Evolutionary conservation across 2,329 filamentous ascomycete species (phyloP), one percentile per base, ranked within the genome.

Genomic region (Fusarium brachygibbosum): DNA sequence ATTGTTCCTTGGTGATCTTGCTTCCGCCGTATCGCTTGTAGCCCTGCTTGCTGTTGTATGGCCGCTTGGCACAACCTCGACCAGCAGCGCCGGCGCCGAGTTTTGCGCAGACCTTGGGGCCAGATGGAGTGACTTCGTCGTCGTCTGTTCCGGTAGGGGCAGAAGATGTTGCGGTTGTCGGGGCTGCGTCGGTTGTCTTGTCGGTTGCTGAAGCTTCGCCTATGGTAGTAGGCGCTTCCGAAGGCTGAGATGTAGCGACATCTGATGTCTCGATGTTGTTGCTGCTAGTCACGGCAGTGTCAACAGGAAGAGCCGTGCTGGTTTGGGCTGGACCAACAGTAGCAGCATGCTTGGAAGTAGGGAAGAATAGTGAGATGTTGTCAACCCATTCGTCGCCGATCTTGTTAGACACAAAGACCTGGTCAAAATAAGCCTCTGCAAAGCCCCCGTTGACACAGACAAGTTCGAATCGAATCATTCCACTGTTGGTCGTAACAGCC

Each of bases 381-480:
- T 74, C 71, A 25, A 72, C 50, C 44, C 63, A 56, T 4, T 62
- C 60, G 3, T 72, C 67, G 1, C 42, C 65, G 2, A 72, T 64
- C 40, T 69, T 60, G 32, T 74, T 67, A 1, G 71, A 69, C 13
- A 74, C 53, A 40, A 74, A 74, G n/a, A 72, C 69, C 40, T 74
- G 67, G 5, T 74, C 71, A 28, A 74, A 64, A 37, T 58, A 67
- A n/a, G 70, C 62, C 37, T 69, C 55, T 5, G 71, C 71, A 51
- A 68, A 54, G 13, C 69, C 71, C 6, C 56, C 57, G 3, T 69
- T 50, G 23, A 58, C 25, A 40, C 71, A 74, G 12, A 55, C 57
- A 21, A 74, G 67, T 13, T 66, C 56, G 9, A 74, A 74, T 2
- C 63, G 59, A n/a, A 74, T 49, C 38, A 57, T 57, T 7, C 71